phyloP scores from a whole-genome alignment of 768 basidiomycete genomes.

The Pisolithus albus region DNA sequence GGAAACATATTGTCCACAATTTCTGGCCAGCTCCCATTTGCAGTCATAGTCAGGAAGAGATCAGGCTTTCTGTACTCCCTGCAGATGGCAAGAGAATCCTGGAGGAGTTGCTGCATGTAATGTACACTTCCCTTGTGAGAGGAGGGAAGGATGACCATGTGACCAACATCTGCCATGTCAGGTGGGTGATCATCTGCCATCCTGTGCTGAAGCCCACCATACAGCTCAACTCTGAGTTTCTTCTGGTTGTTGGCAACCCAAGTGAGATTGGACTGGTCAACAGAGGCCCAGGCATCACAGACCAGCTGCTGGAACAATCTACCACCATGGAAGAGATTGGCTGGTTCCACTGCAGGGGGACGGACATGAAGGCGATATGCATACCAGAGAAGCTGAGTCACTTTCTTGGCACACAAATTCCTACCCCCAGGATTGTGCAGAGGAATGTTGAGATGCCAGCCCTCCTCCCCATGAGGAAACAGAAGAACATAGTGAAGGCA shows the following conservation, averaged over 20 bases:
- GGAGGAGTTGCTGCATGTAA: slow-evolving; percentile 37
- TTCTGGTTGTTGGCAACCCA: slow-evolving; percentile 32
- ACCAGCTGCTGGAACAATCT: slow-evolving; percentile 35
- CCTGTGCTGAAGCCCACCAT: slow-evolving; percentile 30
- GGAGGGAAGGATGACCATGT: slow-evolving; percentile 33
- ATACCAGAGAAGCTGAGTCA: background rate
- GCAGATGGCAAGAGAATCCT: slow-evolving; percentile 43
- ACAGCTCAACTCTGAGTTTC: slow-evolving; percentile 28
- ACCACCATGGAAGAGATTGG: slow-evolving; percentile 29
- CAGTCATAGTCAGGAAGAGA: slow-evolving; percentile 47
- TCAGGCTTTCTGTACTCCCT: slow-evolving; percentile 32
- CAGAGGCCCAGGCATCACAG: slow-evolving; percentile 39
- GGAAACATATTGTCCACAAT: slow-evolving; percentile 31
- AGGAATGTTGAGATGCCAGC: slow-evolving; percentile 25
- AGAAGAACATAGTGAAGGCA: slow-evolving; percentile 37
- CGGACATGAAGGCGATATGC: background rate
- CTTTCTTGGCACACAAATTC: background rate
- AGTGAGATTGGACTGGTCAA: slow-evolving; percentile 34
- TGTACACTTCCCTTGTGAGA: slow-evolving; percentile 36
- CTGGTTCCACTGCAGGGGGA: slow-evolving; percentile 9
- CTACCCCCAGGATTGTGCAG: background rate
- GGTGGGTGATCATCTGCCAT: slow-evolving; percentile 10
- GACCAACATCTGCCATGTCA: slow-evolving; percentile 1
- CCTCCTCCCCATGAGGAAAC: slow-evolving; percentile 32
- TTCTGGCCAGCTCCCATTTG: slow-evolving; percentile 47